Percentiles rank a stretch among this genome's conserved stretches.
These are phyloP conservation scores for Globisporangium takayamanum DNA, from an alignment of 352 stramenopile genomes.

Conservation along the genomic window DNA sequence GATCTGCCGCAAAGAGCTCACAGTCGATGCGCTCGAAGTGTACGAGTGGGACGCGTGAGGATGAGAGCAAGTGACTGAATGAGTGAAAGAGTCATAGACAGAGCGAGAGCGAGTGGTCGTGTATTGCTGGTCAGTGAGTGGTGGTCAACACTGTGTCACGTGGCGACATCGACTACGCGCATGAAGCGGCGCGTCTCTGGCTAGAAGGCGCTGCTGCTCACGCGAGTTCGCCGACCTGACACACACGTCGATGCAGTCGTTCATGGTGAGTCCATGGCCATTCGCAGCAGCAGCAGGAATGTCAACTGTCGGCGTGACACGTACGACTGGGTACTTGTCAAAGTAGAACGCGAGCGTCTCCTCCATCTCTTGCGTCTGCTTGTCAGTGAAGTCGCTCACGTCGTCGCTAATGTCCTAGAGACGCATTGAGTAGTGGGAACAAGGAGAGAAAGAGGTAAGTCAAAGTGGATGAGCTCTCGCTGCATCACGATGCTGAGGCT, in stretches of 20 bases:
- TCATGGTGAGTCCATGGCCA: not conserved
- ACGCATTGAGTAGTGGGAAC: no score
- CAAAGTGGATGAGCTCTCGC: not conserved
- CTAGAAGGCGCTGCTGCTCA: slow-evolving; percentile 3
- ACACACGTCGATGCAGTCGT: not conserved
- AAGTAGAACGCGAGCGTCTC: slow-evolving; percentile 77
- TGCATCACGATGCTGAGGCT: not conserved
- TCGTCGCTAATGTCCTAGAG: slow-evolving; percentile 68
- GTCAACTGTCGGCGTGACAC: slow-evolving; percentile 9
- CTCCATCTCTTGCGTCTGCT: slow-evolving; percentile 48
- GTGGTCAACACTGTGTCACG: not conserved
- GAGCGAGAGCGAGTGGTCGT: not conserved
- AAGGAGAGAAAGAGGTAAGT: not conserved
- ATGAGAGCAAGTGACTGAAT: slow-evolving; percentile 10
- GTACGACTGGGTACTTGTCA: slow-evolving; percentile 81
- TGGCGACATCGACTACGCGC: no score
- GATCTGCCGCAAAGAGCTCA: slow-evolving; percentile 65
- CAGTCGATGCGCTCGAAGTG: slow-evolving; percentile 39
- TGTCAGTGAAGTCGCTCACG: slow-evolving; percentile 55
- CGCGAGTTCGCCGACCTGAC: slow-evolving; percentile 44
- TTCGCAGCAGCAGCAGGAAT: not conserved
- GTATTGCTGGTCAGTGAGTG: not conserved
- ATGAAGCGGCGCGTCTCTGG: no score
- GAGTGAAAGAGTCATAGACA: not conserved
- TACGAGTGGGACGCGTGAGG: slow-evolving; percentile 35